phyloP scores from a whole-genome alignment of 2,329 filamentous ascomycete genomes.

The Venturia oleaginea region DNA sequence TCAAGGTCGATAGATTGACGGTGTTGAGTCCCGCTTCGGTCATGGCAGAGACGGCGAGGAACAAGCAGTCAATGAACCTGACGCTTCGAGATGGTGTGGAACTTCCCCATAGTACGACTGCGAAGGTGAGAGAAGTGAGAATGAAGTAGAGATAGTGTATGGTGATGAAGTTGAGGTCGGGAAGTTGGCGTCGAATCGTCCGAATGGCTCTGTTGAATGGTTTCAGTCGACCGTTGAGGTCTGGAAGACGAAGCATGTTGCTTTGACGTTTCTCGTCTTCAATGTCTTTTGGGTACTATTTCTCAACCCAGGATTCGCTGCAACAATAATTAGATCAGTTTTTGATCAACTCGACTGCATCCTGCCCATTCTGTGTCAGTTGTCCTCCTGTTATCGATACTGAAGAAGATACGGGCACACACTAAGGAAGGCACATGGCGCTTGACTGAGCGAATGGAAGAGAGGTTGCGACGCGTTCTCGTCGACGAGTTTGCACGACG shows the following conservation, averaged over 20 bases:
- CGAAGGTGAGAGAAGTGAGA: conserved; percentile 43
- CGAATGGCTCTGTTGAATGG: background rate
- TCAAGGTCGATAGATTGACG: conserved; percentile 53
- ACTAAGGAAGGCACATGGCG: background rate
- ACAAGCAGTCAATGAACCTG: conserved; percentile 55
- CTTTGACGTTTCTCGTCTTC: background rate
- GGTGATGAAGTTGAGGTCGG: conserved; percentile 51
- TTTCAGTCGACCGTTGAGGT: background rate
- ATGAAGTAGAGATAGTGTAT: conserved; percentile 62
- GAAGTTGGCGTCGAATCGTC: conserved; percentile 20
- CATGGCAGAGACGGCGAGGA: conserved; percentile 39
- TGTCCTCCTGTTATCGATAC: background rate
- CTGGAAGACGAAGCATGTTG: background rate
- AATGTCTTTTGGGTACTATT: background rate
- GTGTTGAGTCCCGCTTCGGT: conserved; percentile 51
- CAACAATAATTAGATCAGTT: background rate
- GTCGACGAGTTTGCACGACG: background rate
- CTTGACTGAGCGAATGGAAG: background rate
- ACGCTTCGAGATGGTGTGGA: conserved; percentile 45
- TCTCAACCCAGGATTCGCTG: background rate
- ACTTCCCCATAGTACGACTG: conserved; percentile 52
- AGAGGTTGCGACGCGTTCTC: background rate
- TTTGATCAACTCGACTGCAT: background rate
- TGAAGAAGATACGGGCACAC: background rate
- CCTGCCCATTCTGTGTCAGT: background rate